These are phyloP conservation scores for Pseudognaphalium luteoalbum DNA, from an alignment of 129 eudicot species.

Conservation along the genomic window DNA sequence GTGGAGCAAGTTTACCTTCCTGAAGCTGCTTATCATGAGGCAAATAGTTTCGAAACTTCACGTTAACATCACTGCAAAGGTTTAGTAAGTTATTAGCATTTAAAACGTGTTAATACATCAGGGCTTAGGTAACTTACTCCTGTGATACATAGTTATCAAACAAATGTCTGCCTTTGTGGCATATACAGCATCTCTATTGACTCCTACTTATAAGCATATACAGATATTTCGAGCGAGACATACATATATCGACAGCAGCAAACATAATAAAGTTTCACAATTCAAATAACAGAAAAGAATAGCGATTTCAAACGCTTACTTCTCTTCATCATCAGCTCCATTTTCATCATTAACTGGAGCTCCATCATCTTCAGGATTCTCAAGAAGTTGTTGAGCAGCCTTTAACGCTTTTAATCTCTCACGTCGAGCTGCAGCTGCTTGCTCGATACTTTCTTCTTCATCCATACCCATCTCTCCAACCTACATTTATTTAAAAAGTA, in stretches of 20 bases:
- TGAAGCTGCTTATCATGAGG: conserved; percentile 98
- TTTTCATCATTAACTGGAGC: conserved; percentile 28
- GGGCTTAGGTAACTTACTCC: too few relatives aligned
- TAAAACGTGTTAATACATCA: background rate
- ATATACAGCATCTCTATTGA: background rate
- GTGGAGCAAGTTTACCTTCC: conserved; percentile 92
- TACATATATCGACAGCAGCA: too few relatives aligned
- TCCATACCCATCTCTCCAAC: conserved; percentile 42
- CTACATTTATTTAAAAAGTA: background rate
- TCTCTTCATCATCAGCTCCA: conserved; percentile 35
- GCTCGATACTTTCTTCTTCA: conserved; percentile 60
- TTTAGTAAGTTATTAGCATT: conserved; percentile 10
- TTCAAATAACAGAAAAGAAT: background rate
- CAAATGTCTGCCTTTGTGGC: too few relatives aligned
- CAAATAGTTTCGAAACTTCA: conserved; percentile 92
- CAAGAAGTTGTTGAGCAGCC: conserved; percentile 70
- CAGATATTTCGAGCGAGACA: too few relatives aligned
- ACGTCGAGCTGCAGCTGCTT: conserved; percentile 73
- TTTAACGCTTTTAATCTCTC: conserved; percentile 62
- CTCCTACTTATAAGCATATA: background rate
- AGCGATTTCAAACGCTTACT: conserved; percentile 30
- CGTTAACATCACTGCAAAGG: conserved; percentile 52
- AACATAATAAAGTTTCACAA: background rate
- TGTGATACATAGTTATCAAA: too few relatives aligned
- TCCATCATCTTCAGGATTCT: conserved; percentile 52